Conservation (phyloP, 108 stramenopile species). For the Discostella stelligeroides region DNA sequence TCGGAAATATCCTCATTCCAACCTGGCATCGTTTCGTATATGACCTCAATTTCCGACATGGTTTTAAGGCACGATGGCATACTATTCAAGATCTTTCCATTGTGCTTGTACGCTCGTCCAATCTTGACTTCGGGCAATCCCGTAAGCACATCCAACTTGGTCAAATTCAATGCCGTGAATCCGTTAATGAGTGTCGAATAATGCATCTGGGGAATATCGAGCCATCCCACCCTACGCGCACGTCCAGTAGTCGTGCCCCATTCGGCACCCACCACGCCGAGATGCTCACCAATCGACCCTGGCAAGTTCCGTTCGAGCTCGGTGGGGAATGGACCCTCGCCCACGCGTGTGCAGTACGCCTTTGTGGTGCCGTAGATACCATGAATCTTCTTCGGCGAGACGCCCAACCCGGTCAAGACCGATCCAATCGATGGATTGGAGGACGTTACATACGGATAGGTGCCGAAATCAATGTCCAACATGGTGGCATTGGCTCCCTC, state of each 20-base stretch:
- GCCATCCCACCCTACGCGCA: conserved; percentile 96
- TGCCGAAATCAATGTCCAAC: conserved; percentile 99
- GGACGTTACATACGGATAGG: conserved; percentile 98
- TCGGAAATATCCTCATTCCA: conserved; percentile 94
- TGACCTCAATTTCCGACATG: conserved; percentile 87
- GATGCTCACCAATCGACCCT: conserved; percentile 74
- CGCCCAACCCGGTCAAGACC: conserved; percentile 97
- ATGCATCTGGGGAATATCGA: conserved; percentile 96
- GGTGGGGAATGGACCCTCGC: conserved; percentile 99
- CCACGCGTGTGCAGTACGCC: conserved; percentile 99
- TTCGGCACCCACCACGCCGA: conserved; percentile 92
- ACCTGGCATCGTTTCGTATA: conserved; percentile 94
- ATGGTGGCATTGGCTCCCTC: conserved; percentile 99
- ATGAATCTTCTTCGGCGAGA: conserved; percentile 91
- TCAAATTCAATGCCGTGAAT: conserved; percentile 95
- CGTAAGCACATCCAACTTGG: conserved; percentile 98
- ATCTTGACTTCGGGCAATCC: conserved; percentile 86
- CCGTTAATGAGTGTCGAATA: conserved; percentile 96
- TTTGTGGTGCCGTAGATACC: conserved; percentile 97
- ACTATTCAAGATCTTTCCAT: conserved; percentile 81
- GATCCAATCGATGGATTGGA: conserved; percentile 94
- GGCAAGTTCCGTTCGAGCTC: conserved; percentile 74
- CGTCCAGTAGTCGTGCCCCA: conserved; percentile 97
- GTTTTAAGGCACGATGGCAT: conserved; percentile 94
- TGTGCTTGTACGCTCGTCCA: conserved; percentile 86